Conservation (phyloP, 345 rosid species). For the Excoecaria cochinchinensis region DNA sequence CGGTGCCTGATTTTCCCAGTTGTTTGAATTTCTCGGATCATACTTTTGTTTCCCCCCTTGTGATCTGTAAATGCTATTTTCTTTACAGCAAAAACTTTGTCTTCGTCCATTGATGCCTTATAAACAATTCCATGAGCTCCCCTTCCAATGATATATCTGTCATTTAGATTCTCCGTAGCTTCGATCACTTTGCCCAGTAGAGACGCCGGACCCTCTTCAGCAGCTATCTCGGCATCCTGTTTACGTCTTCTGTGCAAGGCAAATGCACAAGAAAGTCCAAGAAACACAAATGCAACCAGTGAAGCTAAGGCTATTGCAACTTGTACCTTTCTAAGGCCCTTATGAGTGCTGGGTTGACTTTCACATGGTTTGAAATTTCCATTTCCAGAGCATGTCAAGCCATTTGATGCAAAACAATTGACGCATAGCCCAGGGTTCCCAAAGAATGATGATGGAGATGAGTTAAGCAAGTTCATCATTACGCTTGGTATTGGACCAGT, state of each 20-base stretch:
- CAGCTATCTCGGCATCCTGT: slow-evolving; percentile 38
- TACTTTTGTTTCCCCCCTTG: slow-evolving; percentile 46
- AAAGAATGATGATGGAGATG: slow-evolving; percentile 48
- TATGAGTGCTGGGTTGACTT: slow-evolving; percentile 16
- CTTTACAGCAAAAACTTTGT: slow-evolving; percentile 57
- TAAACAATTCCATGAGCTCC: slow-evolving; percentile 83
- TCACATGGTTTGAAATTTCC: slow-evolving; percentile 41
- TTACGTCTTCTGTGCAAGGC: slow-evolving; percentile 30
- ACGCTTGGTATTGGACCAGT: slow-evolving; percentile 61
- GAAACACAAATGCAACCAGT: slow-evolving; percentile 27
- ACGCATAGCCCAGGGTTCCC: slow-evolving; percentile 64
- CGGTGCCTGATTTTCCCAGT: slow-evolving; percentile 65
- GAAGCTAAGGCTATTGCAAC: slow-evolving; percentile 44
- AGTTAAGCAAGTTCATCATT: slow-evolving; percentile 32
- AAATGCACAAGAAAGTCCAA: slow-evolving; percentile 35
- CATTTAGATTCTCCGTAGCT: slow-evolving; percentile 70
- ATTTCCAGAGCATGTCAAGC: slow-evolving; percentile 24
- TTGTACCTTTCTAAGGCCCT: slow-evolving; percentile 35
- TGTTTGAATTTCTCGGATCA: slow-evolving; percentile 67
- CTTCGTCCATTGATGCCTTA: slow-evolving; percentile 51
- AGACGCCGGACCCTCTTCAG: slow-evolving; percentile 46
- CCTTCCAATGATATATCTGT: slow-evolving; percentile 58
- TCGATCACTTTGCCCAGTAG: slow-evolving; percentile 53
- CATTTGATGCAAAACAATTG: slow-evolving; percentile 35
- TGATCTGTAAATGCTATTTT: slow-evolving; percentile 47